Conservation (phyloP, 2,329 filamentous ascomycete genomes). For the Coleophoma crateriformis region DNA sequence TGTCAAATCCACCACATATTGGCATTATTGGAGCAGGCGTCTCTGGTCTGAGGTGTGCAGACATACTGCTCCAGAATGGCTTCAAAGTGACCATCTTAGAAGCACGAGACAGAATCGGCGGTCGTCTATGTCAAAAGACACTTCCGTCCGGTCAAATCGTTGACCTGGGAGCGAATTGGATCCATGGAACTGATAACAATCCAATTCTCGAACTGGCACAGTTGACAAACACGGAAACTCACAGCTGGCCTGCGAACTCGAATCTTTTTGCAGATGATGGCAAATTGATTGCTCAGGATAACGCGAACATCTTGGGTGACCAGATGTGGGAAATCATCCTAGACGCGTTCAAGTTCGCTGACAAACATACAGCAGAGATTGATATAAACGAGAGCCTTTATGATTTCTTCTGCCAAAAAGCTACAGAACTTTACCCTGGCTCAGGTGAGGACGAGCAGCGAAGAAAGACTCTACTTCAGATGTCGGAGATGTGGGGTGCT, state of each 20-base stretch:
- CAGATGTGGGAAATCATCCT: slow-evolving; percentile 47
- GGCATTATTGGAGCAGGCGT: slow-evolving; percentile 47
- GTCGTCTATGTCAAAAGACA: slow-evolving; percentile 24
- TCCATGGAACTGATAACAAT: slow-evolving; percentile 29
- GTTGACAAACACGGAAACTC: slow-evolving; percentile 39
- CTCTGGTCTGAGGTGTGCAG: slow-evolving; percentile 47
- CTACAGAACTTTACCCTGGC: slow-evolving; percentile 34
- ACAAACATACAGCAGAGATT: slow-evolving; percentile 41
- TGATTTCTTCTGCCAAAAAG: slow-evolving; percentile 47
- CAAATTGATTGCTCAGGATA: slow-evolving; percentile 23
- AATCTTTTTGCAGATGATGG: slow-evolving; percentile 39
- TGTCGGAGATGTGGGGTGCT: slow-evolving; percentile 40
- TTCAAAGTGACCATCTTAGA: slow-evolving; percentile 48
- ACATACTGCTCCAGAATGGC: slow-evolving; percentile 43
- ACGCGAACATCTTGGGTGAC: slow-evolving; percentile 26
- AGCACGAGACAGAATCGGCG: slow-evolving; percentile 47
- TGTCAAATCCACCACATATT: neutral
- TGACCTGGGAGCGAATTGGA: slow-evolving; percentile 25
- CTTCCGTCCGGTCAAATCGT: slow-evolving; percentile 19
- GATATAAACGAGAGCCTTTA: slow-evolving; percentile 39
- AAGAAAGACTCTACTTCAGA: slow-evolving; percentile 32
- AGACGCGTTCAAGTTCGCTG: slow-evolving; percentile 47
- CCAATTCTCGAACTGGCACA: slow-evolving; percentile 47
- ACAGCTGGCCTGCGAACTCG: slow-evolving; percentile 40
- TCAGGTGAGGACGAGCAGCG: slow-evolving; percentile 21